Evolutionary conservation across 495 filamentous ascomycete genomes (phyloP), one percentile per base, ranked within the genome.

Genomic region (Trichoderma gamsii): DNA sequence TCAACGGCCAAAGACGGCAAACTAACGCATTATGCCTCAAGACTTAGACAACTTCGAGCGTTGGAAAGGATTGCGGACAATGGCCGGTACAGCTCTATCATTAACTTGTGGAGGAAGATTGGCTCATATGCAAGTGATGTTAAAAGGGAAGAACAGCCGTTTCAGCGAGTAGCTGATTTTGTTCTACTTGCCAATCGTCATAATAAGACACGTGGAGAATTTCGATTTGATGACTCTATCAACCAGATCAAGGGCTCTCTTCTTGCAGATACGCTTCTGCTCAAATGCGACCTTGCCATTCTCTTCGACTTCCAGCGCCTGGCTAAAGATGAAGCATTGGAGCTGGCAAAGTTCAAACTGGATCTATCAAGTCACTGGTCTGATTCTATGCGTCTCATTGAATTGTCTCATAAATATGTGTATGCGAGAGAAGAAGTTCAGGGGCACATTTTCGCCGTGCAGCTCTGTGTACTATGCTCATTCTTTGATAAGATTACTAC

Each of bases 111-210:
- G 69, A 67, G 68, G 4, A 51, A 77, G 1, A 77, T 87, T 56
- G 73, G 72, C 1, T 66, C 25, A n/a, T 88, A 85, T 72, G 72
- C 77, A 5, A 49, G 72, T 16, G 67, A 80, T 44, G 83, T 87
- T 16, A 71, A 73, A 52, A 72, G 79, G 69, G 78, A 83, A 63
- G 88, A 90, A 75, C 86, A 90, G 67, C 87, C 88, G 0, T 87
- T 87, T 67, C 79, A 81, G 51, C 79, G 80, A 16, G 85, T 91
- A 11, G 79, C 80, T 23, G 74, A 80, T 66, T 74, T 87, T 69
- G 84, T 88, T 32, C 72, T 82, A 65, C 78, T 83, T 52, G 81
- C 81, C 5, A 78, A 78, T 27, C 73, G 78, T 18, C 78, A 79
- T 44, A 76, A 79, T 46, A 71, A 75, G 43, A 74, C 72, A 18